Evolutionary conservation across 108 stramenopile genomes (phyloP), one percentile per base, ranked within the genome.

Genomic region (Mediolabrus comicus): DNA sequence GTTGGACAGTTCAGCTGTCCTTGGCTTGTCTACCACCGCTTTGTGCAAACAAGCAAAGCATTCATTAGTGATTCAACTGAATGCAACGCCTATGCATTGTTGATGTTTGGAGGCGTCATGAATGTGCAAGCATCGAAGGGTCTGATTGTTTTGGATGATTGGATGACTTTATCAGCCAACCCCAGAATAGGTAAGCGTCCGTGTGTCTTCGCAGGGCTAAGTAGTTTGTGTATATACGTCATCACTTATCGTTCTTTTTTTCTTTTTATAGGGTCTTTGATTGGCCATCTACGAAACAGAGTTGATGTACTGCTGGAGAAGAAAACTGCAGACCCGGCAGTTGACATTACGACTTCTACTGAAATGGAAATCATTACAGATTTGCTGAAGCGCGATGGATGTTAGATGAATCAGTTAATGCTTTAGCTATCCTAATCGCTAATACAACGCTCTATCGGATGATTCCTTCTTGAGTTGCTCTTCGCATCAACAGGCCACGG

Each of bases 51-150:
- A 29, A 86, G 87, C 54, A 92, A 93, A 70, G 80, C 95, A 16
- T 98, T 92, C 67, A 68, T 98, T 29, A 86, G 92, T 31, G 96
- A 97, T 73, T 90, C 85, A 11, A 95, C 96, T 0, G 96, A 96
- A 65, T 94, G 94, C 71, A 91, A 87, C 43, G 75, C 92, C 8
- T 97, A 97, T 63, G 80, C 91, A 6, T 69, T 98, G 51, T 76
- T 98, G 29, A 81, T 98, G 17, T 98, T 98, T 63, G 97, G 96
- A 19, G 97, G 97, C 9, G 61, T 83, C 11, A 79, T 98, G 52
- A 87, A 91, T 25, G 92, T 98, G 1, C 77, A 92, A 46, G 92
- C 94, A 32, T 84, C 86, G 11, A 86, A 95, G 30, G 88, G 83
- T 12, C 39, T 86, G 19, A 90, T 97, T 56, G 59, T 81, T 3